phyloP scores from a whole-genome alignment of 2,329 filamentous ascomycete genomes.

The Fusarium buharicum region DNA sequence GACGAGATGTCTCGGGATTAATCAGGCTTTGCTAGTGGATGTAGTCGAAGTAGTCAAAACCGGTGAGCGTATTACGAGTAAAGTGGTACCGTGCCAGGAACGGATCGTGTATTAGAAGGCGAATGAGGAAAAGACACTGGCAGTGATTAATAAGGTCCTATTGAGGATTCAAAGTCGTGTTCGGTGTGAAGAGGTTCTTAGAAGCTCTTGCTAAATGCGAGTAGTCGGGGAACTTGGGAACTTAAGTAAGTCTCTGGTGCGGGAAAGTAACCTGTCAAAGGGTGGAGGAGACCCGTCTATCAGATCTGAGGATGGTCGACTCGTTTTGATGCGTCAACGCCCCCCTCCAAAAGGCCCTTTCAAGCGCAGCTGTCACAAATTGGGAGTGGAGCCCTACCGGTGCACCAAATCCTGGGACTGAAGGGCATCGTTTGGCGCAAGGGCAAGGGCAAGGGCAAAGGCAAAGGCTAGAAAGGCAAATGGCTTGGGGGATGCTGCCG shows the following conservation, averaged over 20 bases:
- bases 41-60: constrained; percentile 13
- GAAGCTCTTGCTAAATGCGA: constrained; percentile 34
- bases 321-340: constrained; percentile 37
- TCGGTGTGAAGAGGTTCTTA: constrained; percentile 32
- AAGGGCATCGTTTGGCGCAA: constrained; percentile 36
- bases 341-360: constrained; percentile 38
- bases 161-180: constrained; percentile 24
- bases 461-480: constrained; percentile 26
- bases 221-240: constrained; percentile 44
- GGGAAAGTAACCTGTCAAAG: constrained; percentile 46
- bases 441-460: constrained; percentile 37
- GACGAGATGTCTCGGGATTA: constrained; percentile 29
- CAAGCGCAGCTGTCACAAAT: constrained; percentile 46
- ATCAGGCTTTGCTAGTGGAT: constrained; percentile 19
- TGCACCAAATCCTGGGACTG: constrained; percentile 43
- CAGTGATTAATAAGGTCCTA: constrained; percentile 32
- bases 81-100: constrained; percentile 18
- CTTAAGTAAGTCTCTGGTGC: constrained; percentile 46
- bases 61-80: constrained; percentile 23
- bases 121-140: constrained; percentile 1
- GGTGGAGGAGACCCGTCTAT: constrained; percentile 45
- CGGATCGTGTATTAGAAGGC: constrained; percentile 18
- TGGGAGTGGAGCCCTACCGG: constrained; percentile 37
- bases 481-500: constrained; percentile 32
- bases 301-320: constrained; percentile 45